Evolutionary conservation across 2,329 filamentous ascomycete species (phyloP), one percentile per base, ranked within the genome.

Genomic region (Septoria petroselini): DNA sequence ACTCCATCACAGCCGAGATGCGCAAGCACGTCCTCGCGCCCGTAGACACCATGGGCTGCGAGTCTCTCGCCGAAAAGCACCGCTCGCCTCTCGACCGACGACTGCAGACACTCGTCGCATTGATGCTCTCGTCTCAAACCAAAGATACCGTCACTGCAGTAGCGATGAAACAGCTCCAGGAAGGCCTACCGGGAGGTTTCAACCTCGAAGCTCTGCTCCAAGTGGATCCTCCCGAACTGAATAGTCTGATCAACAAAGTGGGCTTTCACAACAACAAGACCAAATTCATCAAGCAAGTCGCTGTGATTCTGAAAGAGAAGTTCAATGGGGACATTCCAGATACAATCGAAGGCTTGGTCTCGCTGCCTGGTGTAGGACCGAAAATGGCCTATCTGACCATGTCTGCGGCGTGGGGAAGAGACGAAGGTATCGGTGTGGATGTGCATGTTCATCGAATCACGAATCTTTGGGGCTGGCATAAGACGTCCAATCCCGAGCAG

Each of bases 11-110:
- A 37, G 84, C 85, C 62, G 78, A 81, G 63, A 96, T 97, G 90
- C 84, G 71, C 71, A 86, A 66, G 66, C 79, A 73, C 70, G 86
- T 79, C 31, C 70, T 79, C 0, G 93, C 93, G 1, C 87, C 91
- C 0, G 93, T 98, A 8, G 93, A 98, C 68, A 97, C 91, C 0
- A 96, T 97, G 91, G 93, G 93, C 8, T 98, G 93, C 70, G 90
- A 90, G 70, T 80, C 81, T 6, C 76, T 93, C 7, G 87, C 86
- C 2, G 73, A 80, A 48, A 72, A 77, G 40, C 67, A 71, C 12
- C 68, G 64, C 2, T 68, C 71, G 0, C 73, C 75, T 12, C 68
- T 74, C 47, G 79, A 85, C 64, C 82, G 83, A 65, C 80, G 91
- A 5, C 91, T 94, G 62, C 91, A 96, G 64, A 95, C 88, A 2